Base-by-base conservation (phyloP, 305 asterid species). In the Solanum hybrid region DNA sequence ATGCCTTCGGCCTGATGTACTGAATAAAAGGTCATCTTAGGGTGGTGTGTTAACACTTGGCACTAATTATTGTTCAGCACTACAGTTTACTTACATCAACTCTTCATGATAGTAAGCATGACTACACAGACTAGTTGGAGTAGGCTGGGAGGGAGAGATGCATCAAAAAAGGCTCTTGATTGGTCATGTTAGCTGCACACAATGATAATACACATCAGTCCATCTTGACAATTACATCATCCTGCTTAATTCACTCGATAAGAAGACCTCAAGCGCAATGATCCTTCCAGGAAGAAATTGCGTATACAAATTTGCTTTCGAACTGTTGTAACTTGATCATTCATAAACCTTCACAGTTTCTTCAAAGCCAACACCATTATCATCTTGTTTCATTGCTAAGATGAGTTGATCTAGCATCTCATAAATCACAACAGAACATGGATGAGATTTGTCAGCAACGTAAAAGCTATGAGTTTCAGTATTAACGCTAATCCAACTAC, bases 401-500 rank as follows among this genome's bases (percentile, higher is more conserved):
- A 92, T 92, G 87, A 95, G 92, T 66, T 90, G 93, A 88, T 93
- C 91, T 36, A 95, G 86, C 94, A 92, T 89, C 11, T 24, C 89
- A 86, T 94, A 92, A 51, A 95, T 92, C 77, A 37, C 88, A n/a
- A 85, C 94, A 0, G 93, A 93, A 78, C 93, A 86, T 19, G 95
- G 94, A 91, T 94, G 97, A 26, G 95, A 90, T 72, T 90, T 94
- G 75, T 95, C 96, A 73, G 93, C 94, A 51, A 93, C 96, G 29
- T 91, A 84, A 71, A 95, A 95, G 86, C 93, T 93, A 75, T 93
- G 97, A 19, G 96, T 93, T 81, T 88, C 76, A 42, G 93, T 91
- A 9, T 91, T 92, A 86, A 95, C 78, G 89, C 91, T 94, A 87
- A 95, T 94, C 98, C 98, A 95, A 90, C 97, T 95, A 80, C 94